Percentiles rank a stretch among this genome's conserved stretches.
Conservation (phyloP, 192 early-diverging fungal genomes). For the Coemansia sp. region DNA sequence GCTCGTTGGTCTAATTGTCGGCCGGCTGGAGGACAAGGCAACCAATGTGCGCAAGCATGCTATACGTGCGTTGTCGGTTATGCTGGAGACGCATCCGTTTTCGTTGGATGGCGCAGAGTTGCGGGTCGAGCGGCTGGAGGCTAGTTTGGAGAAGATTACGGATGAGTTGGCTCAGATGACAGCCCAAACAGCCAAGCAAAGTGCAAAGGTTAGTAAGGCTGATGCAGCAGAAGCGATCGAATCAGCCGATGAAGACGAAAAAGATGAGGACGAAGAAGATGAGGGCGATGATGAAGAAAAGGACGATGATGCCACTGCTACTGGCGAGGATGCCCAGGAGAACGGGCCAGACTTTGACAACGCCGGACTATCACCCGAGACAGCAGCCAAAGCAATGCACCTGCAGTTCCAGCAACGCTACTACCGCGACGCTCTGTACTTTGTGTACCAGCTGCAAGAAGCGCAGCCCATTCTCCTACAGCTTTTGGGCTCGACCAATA, state of each 20-base stretch:
- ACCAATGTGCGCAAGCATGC: constrained; percentile 87
- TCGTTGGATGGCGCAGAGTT: constrained; percentile 82
- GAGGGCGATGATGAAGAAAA: constrained; percentile 32
- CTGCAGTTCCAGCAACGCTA: constrained; percentile 67
- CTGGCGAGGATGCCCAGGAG: constrained; percentile 30
- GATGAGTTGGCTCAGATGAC: constrained; percentile 66
- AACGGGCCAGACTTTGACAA: constrained; percentile 27
- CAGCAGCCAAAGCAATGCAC: constrained; percentile 56
- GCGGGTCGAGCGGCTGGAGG: constrained; percentile 68
- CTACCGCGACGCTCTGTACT: constrained; percentile 85
- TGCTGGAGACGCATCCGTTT: constrained; percentile 89
- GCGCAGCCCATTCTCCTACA: constrained; percentile 75
- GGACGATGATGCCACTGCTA: constrained; percentile 19
- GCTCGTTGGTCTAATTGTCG: constrained; percentile 68
- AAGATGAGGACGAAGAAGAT: constrained; percentile 20
- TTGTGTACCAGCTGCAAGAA: constrained; percentile 77
- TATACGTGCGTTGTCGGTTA: constrained; percentile 75
- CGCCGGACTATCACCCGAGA: constrained; percentile 49
- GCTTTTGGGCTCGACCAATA: constrained; percentile 84
- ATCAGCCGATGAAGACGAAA: neutral
- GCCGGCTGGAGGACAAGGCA: constrained; percentile 87
- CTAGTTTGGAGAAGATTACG: constrained; percentile 62
- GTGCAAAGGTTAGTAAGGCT: constrained; percentile 19
- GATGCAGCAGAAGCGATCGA: constrained; percentile 15
- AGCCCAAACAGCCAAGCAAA: constrained; percentile 21